Percentiles rank a stretch among this genome's conserved stretches.
Conservation (phyloP, 495 filamentous ascomycete genomes). For the Penicillium turbatum region DNA sequence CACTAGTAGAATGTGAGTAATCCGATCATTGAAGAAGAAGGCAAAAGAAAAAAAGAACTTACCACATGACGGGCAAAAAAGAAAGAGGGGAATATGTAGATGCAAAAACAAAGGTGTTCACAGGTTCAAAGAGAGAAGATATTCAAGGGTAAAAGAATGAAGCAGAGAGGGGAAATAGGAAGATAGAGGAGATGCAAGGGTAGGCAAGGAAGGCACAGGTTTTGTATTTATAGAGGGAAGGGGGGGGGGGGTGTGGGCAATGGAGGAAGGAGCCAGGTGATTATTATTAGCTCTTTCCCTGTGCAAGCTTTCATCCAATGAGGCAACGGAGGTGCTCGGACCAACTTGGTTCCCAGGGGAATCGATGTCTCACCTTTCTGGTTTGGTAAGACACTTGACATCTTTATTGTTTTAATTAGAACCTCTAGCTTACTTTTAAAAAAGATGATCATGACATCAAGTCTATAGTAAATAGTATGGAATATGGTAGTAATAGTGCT, state of each 20-base stretch:
- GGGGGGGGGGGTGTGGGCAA: no score
- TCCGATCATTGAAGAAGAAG: background rate
- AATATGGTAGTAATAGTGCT: background rate
- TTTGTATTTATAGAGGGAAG: constrained; percentile 29
- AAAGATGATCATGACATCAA: background rate
- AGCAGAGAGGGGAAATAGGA: background rate
- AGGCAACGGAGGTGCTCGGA: constrained; percentile 1
- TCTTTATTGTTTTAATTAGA: background rate
- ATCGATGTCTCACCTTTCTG: constrained; percentile 8
- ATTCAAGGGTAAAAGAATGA: background rate
- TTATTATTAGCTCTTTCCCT: constrained; percentile 12
- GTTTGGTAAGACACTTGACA: background rate
- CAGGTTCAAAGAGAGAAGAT: background rate
- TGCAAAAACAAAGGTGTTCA: constrained; percentile 1
- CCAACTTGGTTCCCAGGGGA: constrained; percentile 7
- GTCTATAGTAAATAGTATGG: background rate
- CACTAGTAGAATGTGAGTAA: constrained; percentile 51
- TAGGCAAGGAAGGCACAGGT: constrained; percentile 11
- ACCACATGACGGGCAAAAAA: constrained; percentile 35
- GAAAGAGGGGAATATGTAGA: background rate
- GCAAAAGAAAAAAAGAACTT: constrained; percentile 12
- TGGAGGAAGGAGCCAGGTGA: constrained; percentile 19
- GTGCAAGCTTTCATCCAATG: constrained; percentile 5
- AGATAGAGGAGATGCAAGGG: background rate
- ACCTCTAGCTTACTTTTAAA: background rate